Conservation (phyloP, 306 rosid genomes). For the Boehmeria nivea region DNA sequence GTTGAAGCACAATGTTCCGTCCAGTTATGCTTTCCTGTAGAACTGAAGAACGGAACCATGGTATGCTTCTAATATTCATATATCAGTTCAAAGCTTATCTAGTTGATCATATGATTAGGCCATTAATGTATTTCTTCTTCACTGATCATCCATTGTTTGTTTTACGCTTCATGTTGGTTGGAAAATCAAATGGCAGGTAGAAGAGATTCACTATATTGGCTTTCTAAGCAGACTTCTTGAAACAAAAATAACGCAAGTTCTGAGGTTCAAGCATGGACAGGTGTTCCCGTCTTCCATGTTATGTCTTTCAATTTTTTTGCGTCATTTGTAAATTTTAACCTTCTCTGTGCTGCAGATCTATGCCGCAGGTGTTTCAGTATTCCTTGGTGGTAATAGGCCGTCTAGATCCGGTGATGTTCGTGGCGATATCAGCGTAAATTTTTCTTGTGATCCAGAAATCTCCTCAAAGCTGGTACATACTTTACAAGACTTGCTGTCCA, state of each 20-base stretch:
- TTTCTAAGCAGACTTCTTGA: conserved; percentile 94
- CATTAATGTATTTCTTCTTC: conserved; percentile 13
- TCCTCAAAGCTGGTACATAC: conserved; percentile 76
- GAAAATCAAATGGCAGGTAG: conserved; percentile 53
- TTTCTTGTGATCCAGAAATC: conserved; percentile 92
- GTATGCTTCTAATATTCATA: conserved; percentile 31
- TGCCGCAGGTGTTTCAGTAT: conserved; percentile 78
- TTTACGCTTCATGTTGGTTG: conserved; percentile 16
- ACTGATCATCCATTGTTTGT: conserved; percentile 10
- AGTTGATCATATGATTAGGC: conserved; percentile 2
- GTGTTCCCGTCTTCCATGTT: conserved; percentile 26
- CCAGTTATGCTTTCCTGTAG: conserved; percentile 87
- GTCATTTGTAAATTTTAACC: conserved; percentile 13
- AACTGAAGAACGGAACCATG: conserved; percentile 80
- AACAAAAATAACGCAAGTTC: conserved; percentile 87
- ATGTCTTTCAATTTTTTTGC: conserved; percentile 1
- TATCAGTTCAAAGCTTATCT: conserved; percentile 14
- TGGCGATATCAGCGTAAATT: conserved; percentile 84
- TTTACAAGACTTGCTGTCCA: neutral
- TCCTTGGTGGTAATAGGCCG: conserved; percentile 95
- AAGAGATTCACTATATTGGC: conserved; percentile 83
- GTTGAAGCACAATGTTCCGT: conserved; percentile 96
- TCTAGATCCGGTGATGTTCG: conserved; percentile 76
- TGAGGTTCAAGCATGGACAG: conserved; percentile 94
- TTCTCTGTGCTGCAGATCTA: conserved; percentile 59